Evolutionary conservation across 352 stramenopile genomes (phyloP).

Genomic region (Saprolegnia parasitica): DNA sequence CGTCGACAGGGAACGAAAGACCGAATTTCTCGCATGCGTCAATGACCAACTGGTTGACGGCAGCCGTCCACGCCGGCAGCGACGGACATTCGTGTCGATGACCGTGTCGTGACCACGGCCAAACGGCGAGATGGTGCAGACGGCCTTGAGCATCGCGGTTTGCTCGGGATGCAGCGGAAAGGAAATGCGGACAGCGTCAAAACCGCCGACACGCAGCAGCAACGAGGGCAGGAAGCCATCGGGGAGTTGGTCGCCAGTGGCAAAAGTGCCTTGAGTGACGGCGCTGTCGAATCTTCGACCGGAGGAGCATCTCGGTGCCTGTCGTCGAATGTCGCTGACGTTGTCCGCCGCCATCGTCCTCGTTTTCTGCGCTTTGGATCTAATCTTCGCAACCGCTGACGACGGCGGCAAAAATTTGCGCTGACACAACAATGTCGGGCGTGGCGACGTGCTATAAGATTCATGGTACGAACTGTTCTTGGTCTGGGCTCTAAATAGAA

Average conservation of each 20-base stretch:
- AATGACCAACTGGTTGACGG: not conserved
- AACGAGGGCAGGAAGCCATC: not conserved
- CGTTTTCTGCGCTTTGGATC: no score
- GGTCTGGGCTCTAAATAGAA: no score
- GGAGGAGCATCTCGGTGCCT: no score
- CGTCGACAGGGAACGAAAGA: conserved; percentile 26
- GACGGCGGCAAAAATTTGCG: no score
- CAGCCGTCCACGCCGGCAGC: not conserved
- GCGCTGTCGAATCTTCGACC: not conserved
- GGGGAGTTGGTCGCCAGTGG: not conserved
- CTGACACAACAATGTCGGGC: no score
- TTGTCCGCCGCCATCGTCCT: no score
- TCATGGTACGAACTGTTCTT: no score
- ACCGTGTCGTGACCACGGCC: not conserved
- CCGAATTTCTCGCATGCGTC: not conserved
- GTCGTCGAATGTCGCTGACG: no score
- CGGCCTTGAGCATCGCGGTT: not conserved
- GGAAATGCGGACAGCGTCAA: not conserved
- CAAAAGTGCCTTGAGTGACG: not conserved
- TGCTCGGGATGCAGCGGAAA: not conserved
- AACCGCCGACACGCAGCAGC: not conserved
- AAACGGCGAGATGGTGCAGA: not conserved
- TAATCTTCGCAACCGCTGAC: no score
- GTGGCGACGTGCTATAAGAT: no score
- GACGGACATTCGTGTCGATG: not conserved